phyloP scores from a whole-genome alignment of 192 early-diverging fungal species.

The Dissophora globulifera region DNA sequence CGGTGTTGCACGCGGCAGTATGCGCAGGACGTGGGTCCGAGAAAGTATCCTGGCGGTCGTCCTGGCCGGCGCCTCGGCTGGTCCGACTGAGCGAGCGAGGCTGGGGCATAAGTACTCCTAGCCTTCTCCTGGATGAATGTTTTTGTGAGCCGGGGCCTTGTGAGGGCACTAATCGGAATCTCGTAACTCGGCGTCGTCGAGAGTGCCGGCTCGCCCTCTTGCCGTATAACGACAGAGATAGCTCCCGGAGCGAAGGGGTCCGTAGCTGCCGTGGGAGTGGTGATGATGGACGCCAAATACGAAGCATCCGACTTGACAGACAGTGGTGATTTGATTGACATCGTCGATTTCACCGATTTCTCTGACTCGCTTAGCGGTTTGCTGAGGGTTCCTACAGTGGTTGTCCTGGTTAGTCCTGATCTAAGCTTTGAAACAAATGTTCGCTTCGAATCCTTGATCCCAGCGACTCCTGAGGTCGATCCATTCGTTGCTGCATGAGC shows the following conservation, averaged over 20 bases:
- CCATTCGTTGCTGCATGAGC: not conserved
- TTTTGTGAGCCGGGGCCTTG: conserved; percentile 13
- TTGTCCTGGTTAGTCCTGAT: not conserved
- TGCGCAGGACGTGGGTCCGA: conserved; percentile 47
- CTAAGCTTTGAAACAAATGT: not conserved
- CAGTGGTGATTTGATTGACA: not conserved
- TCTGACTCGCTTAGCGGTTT: not conserved
- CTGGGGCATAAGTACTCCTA: conserved; percentile 30
- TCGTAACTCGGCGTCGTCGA: conserved; percentile 2
- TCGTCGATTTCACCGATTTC: not conserved
- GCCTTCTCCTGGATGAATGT: conserved; percentile 35
- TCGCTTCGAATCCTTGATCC: not conserved
- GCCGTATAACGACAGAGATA: conserved; percentile 5
- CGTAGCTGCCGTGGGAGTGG: not conserved
- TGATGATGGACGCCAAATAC: conserved; percentile 6
- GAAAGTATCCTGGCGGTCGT: conserved; percentile 44
- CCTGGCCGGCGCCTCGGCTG: conserved; percentile 25
- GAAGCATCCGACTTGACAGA: conserved; percentile 1
- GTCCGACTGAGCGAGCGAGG: not conserved
- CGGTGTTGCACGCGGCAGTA: conserved; percentile 43
- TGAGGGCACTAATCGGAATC: conserved; percentile 15
- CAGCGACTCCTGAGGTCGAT: not conserved
- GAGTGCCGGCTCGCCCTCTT: not conserved
- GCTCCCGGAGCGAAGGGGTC: not conserved
- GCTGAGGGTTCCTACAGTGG: not conserved